Percentiles rank a stretch among this genome's conserved stretches.
Evolutionary conservation across 2,329 filamentous ascomycete genomes (phyloP).

Genomic region (Trichoderma semiorbis): DNA sequence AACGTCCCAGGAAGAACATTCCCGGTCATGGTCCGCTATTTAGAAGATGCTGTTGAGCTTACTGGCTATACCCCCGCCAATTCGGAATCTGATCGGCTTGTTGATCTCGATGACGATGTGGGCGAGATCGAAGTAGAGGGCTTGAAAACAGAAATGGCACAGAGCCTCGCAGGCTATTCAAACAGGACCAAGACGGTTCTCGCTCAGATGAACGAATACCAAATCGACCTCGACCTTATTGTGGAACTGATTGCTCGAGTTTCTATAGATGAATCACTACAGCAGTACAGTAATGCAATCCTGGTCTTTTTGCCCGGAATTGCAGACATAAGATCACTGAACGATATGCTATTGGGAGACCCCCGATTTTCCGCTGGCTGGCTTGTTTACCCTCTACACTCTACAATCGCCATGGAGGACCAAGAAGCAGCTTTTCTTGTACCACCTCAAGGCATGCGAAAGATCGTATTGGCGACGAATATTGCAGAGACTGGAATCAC

Average conservation of each 20-base stretch:
- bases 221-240: slow-evolving; percentile 85
- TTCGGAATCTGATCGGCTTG: slow-evolving; percentile 48
- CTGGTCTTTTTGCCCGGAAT: slow-evolving; percentile 94
- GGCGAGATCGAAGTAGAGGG: slow-evolving; percentile 50
- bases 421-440: slow-evolving; percentile 90
- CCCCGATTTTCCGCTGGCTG: slow-evolving; percentile 72
- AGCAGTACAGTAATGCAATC: slow-evolving; percentile 79
- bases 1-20: slow-evolving; percentile 92
- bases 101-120: slow-evolving; percentile 61
- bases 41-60: slow-evolving; percentile 89
- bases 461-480: slow-evolving; percentile 95
- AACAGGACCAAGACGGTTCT: slow-evolving; percentile 71
- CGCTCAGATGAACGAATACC: slow-evolving; percentile 80
- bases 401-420: slow-evolving; percentile 91
- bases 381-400: slow-evolving; percentile 88
- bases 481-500: slow-evolving; percentile 99
- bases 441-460: slow-evolving; percentile 76
- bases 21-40: slow-evolving; percentile 79
- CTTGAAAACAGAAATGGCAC: slow-evolving; percentile 55
- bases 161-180: slow-evolving; percentile 70
- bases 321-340: slow-evolving; percentile 83
- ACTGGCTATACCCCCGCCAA: slow-evolving; percentile 65
- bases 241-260: slow-evolving; percentile 75
- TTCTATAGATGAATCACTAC: slow-evolving; percentile 63
- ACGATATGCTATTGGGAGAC: slow-evolving; percentile 78